Evolutionary conservation across 2,329 filamentous ascomycete species (phyloP).

Genomic region (Scedosporium boydii): DNA sequence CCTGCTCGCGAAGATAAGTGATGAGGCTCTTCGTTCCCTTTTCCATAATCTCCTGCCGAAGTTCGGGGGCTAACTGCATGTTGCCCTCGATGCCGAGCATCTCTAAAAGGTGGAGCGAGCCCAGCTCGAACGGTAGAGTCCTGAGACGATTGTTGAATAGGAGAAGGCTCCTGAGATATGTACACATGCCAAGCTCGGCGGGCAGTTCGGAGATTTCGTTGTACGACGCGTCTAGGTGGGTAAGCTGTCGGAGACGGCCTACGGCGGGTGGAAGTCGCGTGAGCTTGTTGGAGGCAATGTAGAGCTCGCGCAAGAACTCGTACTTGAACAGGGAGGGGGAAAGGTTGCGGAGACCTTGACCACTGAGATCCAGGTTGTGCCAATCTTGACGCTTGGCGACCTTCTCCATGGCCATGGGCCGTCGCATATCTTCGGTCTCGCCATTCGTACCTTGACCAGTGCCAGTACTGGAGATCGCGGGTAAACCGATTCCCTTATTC

Average conservation of each 20-base stretch:
- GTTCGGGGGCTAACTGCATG: constrained; percentile 57
- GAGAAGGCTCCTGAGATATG: constrained; percentile 74
- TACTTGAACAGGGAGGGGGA: constrained; percentile 76
- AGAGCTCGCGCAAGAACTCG: constrained; percentile 81
- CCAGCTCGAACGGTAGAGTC: constrained; percentile 75
- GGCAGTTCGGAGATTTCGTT: constrained; percentile 79
- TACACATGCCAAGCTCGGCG: constrained; percentile 92
- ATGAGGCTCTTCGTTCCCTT: constrained; percentile 81
- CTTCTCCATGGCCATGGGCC: constrained; percentile 57
- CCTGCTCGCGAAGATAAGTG: constrained; percentile 71
- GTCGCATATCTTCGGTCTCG: constrained; percentile 49
- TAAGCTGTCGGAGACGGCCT: constrained; percentile 71
- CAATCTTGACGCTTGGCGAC: constrained; percentile 69
- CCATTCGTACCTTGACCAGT: constrained; percentile 29
- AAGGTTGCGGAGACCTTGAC: constrained; percentile 84
- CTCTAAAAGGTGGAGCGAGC: constrained; percentile 80
- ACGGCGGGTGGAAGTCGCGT: constrained; percentile 70
- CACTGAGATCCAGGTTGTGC: constrained; percentile 89
- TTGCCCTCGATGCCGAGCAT: constrained; percentile 90
- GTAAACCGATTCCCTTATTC: constrained; percentile 53
- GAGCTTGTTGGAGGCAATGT: constrained; percentile 88
- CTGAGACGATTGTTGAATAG: constrained; percentile 87
- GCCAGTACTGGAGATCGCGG: constrained; percentile 39
- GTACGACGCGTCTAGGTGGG: constrained; percentile 76
- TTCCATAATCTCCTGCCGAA: constrained; percentile 77